Evolutionary conservation across 2,329 filamentous ascomycete species (phyloP), one percentile per base, ranked within the genome.

Genomic region (Raffaelea arxii): DNA sequence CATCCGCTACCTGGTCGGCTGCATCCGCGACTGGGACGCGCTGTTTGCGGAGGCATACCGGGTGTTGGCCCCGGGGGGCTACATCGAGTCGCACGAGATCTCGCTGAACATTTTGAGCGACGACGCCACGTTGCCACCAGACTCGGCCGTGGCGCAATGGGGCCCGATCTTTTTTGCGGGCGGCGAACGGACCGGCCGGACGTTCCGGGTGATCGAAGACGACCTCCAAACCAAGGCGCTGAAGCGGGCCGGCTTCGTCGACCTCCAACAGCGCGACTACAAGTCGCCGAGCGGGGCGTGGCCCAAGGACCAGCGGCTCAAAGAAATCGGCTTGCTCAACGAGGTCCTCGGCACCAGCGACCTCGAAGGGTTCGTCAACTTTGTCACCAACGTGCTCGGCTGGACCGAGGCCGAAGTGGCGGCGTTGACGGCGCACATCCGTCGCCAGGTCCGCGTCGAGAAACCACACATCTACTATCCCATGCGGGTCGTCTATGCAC

Each of bases 191-290:
- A 64, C 61, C 54, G 71, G 56, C 49, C 64, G 32, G 60, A 68
- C 46, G 65, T 77, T 49, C 64, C 75, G 47, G 65, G 72, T 62
- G 4, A 66, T 78, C 24, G 74, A 72, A 1, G 69, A 76, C 36
- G 67, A 72, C 38, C 57, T 78, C 27, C 72, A 74, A 49, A 63
- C 58, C 4, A 76, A 69, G 65, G 57, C 54, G 3, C 74, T 80
- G 60, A 65, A 69, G 55, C 68, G 73, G 24, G 69, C 74, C 2
- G 78, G 78, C 0, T 81, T 78, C 48, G 66, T 72, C 3, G 73
- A 81, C 46, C 68, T 82, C 11, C 63, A 73, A 41, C 70, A 7
- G 32, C 16, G 6, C 16, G 19, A 6, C 16, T 7, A n/a, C 32
- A 36, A 36, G 32, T n/a, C n/a, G n/a, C n/a, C n/a, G n/a, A n/a